A percentile compares a stretch with the other conserved stretches of the same genome.
phyloP scores from a whole-genome alignment of 176 grass and related monocot genomes.

The Pharus latifolius region DNA sequence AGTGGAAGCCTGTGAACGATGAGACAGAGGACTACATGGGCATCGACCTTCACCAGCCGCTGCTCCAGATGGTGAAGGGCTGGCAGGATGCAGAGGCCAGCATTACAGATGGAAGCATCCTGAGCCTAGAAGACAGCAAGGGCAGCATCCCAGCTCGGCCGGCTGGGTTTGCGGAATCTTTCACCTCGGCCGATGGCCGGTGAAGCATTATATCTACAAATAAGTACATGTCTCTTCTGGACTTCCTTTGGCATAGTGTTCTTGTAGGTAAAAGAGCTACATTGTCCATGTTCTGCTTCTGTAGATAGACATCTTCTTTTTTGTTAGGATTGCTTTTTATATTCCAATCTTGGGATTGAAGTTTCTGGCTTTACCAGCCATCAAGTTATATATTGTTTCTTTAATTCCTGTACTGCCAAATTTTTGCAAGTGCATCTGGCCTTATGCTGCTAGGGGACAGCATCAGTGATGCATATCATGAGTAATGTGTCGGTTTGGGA shows the following conservation, averaged over 20 bases:
- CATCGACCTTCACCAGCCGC: constrained; percentile 74
- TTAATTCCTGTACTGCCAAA: background rate
- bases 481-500: background rate
- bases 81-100: constrained; percentile 79
- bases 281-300: constrained; percentile 13
- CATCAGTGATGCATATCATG: constrained; percentile 13
- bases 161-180: constrained; percentile 76
- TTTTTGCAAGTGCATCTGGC: constrained; percentile 14
- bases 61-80: constrained; percentile 90
- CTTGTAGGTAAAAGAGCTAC: constrained; percentile 22
- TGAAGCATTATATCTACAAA: constrained; percentile 28
- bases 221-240: constrained; percentile 29
- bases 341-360: constrained; percentile 34
- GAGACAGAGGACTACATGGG: constrained; percentile 78
- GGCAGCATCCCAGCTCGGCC: constrained; percentile 92
- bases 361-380: constrained; percentile 24
- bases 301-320: constrained; percentile 18
- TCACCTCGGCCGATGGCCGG: constrained; percentile 89
- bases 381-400: background rate
- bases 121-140: constrained; percentile 85
- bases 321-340: background rate
- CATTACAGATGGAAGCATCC: constrained; percentile 42
- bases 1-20: constrained; percentile 80
- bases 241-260: background rate
- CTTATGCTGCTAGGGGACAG: constrained; percentile 2